Evolutionary conservation across 1,284 basidiomycete species (phyloP), one percentile per base, ranked within the genome.

Genomic region (Ganoderma lingzhi): DNA sequence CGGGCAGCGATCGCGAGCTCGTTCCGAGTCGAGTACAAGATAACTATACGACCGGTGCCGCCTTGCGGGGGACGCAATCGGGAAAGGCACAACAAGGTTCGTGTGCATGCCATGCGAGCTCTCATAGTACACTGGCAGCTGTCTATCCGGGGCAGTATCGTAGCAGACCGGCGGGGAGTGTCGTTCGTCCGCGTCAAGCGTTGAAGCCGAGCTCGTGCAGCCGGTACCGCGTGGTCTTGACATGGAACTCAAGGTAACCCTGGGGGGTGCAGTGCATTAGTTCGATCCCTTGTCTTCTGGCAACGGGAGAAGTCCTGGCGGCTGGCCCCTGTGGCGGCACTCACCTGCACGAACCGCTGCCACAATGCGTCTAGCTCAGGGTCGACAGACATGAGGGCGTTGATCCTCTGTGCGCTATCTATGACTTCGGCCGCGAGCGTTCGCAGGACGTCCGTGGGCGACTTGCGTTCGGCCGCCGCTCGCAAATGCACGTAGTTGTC

Each of bases 401-500:
- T 12, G 19, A 64, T 64, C 4, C 32, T n/a, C 8, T 32, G 45
- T 0, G 39, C 63, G 1, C 45, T 55, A 14, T 64, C 53, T 5
- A 23, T 55, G 48, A 64, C 51, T 48, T 71, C 70, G 1, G 23
- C 60, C 23, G 64, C 67, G 2, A 71, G 55, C n/a, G 39, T 19
- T 8, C 60, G 63, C 5, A 71, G 63, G 8, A 69, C 61, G 1
- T 39, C 45, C 15, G 58, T 61, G 32, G 32, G 42, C n/a, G 68
- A 56, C 53, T 35, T 69, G 37, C 62, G 63, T 48, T 71, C 70
- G 1, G 68, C 70, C 0, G 63, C 39, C 3, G 67, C 65, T 15
- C 68, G 70, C 14, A 71, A 45, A 51, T 69, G 59, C 2, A 68
- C 32, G 63, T 68, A 68, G 53, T 68, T 68, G 60, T 64, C 44